Conservation (phyloP, 371 early-diverging fungal species). For the Nematocida parisii region DNA sequence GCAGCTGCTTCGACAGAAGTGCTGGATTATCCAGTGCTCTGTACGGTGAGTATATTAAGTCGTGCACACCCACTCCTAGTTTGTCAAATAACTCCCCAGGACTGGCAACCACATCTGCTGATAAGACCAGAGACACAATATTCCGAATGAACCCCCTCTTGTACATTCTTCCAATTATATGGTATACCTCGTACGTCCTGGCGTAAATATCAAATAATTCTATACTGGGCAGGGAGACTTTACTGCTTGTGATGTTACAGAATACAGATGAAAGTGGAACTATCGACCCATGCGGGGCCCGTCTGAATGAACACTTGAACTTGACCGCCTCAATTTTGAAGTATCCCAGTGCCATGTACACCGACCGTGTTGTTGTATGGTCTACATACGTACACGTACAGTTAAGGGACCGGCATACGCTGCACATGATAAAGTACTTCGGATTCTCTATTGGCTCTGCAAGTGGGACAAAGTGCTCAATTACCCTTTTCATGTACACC, state of each 20-base stretch:
- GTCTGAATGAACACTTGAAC: constrained; percentile 44
- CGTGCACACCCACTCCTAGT: constrained; percentile 53
- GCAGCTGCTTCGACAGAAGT: constrained; percentile 38
- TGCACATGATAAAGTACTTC: constrained; percentile 59
- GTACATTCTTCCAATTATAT: constrained; percentile 44
- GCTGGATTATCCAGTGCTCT: constrained; percentile 52
- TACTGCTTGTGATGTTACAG: constrained; percentile 57
- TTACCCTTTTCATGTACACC: constrained; percentile 48
- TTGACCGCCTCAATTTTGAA: constrained; percentile 42
- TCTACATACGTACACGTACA: constrained; percentile 39
- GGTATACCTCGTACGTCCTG: constrained; percentile 15
- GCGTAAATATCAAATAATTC: constrained; percentile 45
- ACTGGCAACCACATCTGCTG: constrained; percentile 49
- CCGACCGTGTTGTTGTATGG: neutral
- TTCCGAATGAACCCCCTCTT: constrained; percentile 44
- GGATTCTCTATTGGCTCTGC: constrained; percentile 42
- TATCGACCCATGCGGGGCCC: constrained; percentile 28
- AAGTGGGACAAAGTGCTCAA: constrained; percentile 39
- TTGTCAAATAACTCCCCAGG: constrained; percentile 54
- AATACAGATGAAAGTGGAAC: constrained; percentile 49
- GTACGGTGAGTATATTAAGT: constrained; percentile 54
- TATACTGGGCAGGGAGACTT: constrained; percentile 37
- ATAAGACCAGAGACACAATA: constrained; percentile 51
- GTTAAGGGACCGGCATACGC: neutral
- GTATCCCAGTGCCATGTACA: constrained; percentile 32